A percentile compares a stretch with the other conserved stretches of the same genome.
These are phyloP conservation scores for Aspergillus melleus DNA, from an alignment of 2,329 filamentous ascomycete species.

Conservation along the genomic window DNA sequence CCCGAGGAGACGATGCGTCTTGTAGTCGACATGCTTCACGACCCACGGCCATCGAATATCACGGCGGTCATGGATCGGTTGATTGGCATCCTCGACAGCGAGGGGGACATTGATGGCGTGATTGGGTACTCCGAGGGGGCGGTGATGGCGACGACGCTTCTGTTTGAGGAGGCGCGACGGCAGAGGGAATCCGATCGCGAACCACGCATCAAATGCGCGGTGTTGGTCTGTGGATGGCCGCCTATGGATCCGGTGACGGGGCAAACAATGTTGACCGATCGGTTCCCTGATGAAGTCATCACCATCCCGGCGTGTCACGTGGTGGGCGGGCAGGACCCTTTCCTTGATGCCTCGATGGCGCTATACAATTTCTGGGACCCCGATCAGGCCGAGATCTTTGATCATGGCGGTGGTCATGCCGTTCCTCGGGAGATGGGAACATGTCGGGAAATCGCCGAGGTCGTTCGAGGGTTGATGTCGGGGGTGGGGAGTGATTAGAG, in stretches of 20 bases:
- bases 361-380: constrained; percentile 63
- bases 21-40: not conserved
- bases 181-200: constrained; percentile 36
- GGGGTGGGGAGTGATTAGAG: too few relatives aligned
- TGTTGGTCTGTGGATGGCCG: constrained; percentile 53
- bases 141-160: constrained; percentile 54
- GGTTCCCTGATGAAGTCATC: constrained; percentile 19
- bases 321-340: constrained; percentile 53
- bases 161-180: constrained; percentile 53
- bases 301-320: constrained; percentile 46
- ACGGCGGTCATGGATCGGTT: constrained; percentile 31
- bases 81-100: constrained; percentile 46
- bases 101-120: constrained; percentile 51
- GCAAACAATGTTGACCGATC: not conserved
- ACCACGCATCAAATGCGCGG: constrained; percentile 45
- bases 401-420: constrained; percentile 66
- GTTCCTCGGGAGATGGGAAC: constrained; percentile 47
- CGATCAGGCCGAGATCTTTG: constrained; percentile 61
- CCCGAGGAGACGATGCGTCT: constrained; percentile 12
- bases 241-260: not conserved
- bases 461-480: not conserved
- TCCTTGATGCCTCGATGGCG: constrained; percentile 60
- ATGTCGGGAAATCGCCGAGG: not conserved
- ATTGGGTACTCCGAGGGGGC: constrained; percentile 64
- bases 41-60: constrained; percentile 16